A percentile compares a stretch with the other conserved stretches of the same genome.
Conservation (phyloP, 768 basidiomycete genomes). For the Suillus ampliporus region DNA sequence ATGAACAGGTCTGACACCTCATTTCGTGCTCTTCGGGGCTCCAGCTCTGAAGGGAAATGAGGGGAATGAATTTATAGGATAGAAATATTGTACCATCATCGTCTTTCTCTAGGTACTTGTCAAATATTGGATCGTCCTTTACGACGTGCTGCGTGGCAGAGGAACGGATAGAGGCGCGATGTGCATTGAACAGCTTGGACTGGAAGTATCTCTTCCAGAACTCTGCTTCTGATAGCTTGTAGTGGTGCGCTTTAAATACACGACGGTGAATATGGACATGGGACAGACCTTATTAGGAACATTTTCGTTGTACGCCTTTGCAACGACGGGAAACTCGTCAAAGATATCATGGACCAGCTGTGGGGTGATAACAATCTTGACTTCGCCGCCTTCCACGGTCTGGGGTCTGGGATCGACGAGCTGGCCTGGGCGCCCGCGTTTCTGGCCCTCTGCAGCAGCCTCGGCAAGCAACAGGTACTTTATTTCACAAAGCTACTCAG, state of each 20-base stretch:
- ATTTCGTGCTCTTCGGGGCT: constrained; percentile 73
- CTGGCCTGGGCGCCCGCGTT: constrained; percentile 82
- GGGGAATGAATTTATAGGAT: not conserved
- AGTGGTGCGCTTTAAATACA: constrained; percentile 19
- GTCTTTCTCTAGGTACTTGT: constrained; percentile 94
- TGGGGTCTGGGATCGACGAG: constrained; percentile 90
- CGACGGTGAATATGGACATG: not conserved
- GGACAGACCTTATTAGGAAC: constrained; percentile 79
- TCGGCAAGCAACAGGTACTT: constrained; percentile 82
- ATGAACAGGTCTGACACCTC: constrained; percentile 78
- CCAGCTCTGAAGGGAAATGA: constrained; percentile 57
- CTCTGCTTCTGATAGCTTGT: constrained; percentile 83
- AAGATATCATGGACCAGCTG: constrained; percentile 96
- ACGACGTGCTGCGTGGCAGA: constrained; percentile 84
- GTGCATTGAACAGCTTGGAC: constrained; percentile 93
- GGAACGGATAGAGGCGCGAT: constrained; percentile 90
- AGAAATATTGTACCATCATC: constrained; percentile 74
- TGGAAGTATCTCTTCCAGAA: constrained; percentile 99
- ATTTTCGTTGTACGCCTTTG: constrained; percentile 90
- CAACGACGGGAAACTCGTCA: constrained; percentile 95
- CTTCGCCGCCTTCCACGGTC: constrained; percentile 81
- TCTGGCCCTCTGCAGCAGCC: constrained; percentile 72
- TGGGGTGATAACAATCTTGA: constrained; percentile 89
- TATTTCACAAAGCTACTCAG: constrained; percentile 26
- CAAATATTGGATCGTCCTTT: constrained; percentile 92